Base-by-base conservation (phyloP, 805 yeast genomes). In the Candida ortonii region DNA sequence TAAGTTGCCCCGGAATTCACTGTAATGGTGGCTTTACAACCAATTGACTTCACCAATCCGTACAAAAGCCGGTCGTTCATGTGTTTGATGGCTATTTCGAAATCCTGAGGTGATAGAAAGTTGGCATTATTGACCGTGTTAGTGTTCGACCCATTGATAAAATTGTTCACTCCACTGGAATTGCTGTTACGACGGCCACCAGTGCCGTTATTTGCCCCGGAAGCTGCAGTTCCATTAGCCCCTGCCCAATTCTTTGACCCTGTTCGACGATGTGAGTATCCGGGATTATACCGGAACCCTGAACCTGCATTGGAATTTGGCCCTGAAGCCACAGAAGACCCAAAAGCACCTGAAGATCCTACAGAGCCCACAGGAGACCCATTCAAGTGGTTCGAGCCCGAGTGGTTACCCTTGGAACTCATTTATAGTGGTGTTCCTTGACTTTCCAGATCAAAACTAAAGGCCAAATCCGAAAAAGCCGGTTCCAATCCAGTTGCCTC, bases 1-100 rank as follows among this genome's bases (percentile, higher is more conserved):
- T 76, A 71, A 18, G 69, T 60, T 2, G 73, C 66, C 10, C 90
- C 90, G 0, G 84, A 70, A 16, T 74, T 60, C 2, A 80, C 75
- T 3, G 87, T 76, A 6, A 77, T 80, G 10, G 65, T 65, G 9
- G 74, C 76, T 19, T 64, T 62, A 19, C 71, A 65, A 13, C 95
- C 85, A 25, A 82, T 62, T 6, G 87, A 65, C 43, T 75, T 75
- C 23, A 74, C 66, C 27, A 83, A 58, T 30, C 80, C 63, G 43
- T 58, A 78, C 28, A 72, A 52, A 36, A 80, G 61, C 36, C 84
- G 67, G 46, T 80, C 85, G 45, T 70, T 67, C 70, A 74, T 60
- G 30, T 60, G 61, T 31, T 49, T 54, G 15, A 47, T 37, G 3
- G 55, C 49, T 7, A 40, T 31, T 22, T 55, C 60, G 18, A 67